A percentile compares a stretch with the other conserved stretches of the same genome.
Conservation (phyloP, 108 stramenopile species). For the Pseudonitzschia pungens region DNA sequence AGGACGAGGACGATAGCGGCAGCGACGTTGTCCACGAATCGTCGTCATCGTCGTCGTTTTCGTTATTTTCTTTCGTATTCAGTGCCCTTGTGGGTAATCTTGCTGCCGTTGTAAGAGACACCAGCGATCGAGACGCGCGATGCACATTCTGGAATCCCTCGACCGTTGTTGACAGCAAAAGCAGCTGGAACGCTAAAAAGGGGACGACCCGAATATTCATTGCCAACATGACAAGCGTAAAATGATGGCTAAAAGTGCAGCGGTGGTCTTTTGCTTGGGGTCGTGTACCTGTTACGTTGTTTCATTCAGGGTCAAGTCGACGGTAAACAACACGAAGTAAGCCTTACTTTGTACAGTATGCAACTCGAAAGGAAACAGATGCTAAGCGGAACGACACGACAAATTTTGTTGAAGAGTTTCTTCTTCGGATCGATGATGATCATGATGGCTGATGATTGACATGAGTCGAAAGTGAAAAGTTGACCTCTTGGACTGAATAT, state of each 20-base stretch:
- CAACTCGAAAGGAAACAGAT: no score
- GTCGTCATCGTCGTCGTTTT: background rate
- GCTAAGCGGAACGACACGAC: no score
- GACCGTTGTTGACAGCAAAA: constrained; percentile 6
- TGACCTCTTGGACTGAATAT: no score
- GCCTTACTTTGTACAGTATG: background rate
- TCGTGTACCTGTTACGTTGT: no score
- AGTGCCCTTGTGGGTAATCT: background rate
- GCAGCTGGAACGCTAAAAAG: background rate
- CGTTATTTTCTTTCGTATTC: background rate
- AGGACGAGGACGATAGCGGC: background rate
- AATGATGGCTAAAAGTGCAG: no score
- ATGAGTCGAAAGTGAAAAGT: no score
- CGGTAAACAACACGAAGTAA: no score
- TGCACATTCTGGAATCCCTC: constrained; percentile 3
- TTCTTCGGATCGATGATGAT: background rate
- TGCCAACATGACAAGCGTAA: background rate
- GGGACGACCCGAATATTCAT: background rate
- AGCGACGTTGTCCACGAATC: background rate
- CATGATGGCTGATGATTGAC: no score
- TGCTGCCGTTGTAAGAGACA: background rate
- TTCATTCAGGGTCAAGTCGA: no score
- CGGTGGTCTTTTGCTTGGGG: no score
- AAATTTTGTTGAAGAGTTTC: background rate
- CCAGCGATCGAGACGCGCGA: background rate